phyloP scores from a whole-genome alignment of 2,329 filamentous ascomycete genomes.

The Talaromyces sp. region DNA sequence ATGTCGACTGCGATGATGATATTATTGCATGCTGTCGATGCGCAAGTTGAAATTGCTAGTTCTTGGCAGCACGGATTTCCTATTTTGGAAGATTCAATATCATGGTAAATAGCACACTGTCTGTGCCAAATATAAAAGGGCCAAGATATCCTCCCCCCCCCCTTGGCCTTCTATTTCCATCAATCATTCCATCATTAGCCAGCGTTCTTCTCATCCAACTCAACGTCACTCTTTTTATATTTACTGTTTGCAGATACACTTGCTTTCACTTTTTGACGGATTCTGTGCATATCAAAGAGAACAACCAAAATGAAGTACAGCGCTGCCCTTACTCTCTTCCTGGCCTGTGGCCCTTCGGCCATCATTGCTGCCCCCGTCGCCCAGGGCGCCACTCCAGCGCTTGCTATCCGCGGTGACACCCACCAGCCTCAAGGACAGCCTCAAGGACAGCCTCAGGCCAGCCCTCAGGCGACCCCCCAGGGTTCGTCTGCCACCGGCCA shows the following conservation, averaged over 20 bases:
- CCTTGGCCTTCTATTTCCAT: background rate
- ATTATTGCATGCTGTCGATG: background rate
- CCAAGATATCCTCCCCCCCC: background rate
- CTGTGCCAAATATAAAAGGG: slow-evolving; percentile 9
- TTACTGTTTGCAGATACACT: background rate
- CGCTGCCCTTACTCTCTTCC: slow-evolving; percentile 2
- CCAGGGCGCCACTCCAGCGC: background rate
- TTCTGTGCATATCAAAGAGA: background rate
- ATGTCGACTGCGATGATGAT: background rate
- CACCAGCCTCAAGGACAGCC: background rate
- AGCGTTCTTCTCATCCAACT: slow-evolving; percentile 4
- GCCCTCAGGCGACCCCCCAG: background rate
- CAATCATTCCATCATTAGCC: background rate
- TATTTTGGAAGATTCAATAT: too few species aligned
- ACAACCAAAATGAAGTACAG: slow-evolving; percentile 6
- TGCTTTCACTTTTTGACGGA: background rate
- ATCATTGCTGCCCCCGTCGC: slow-evolving; percentile 8
- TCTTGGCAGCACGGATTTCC: background rate
- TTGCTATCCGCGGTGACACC: background rate
- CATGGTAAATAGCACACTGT: background rate
- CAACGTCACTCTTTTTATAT: slow-evolving; percentile 4
- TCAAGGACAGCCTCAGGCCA: background rate
- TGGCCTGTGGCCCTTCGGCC: slow-evolving; percentile 8
- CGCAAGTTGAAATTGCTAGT: background rate
- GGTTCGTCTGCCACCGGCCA: slow-evolving; percentile 2